These are phyloP conservation scores for Auricularia cornea DNA, from an alignment of 768 basidiomycete species.

Conservation along the genomic window DNA sequence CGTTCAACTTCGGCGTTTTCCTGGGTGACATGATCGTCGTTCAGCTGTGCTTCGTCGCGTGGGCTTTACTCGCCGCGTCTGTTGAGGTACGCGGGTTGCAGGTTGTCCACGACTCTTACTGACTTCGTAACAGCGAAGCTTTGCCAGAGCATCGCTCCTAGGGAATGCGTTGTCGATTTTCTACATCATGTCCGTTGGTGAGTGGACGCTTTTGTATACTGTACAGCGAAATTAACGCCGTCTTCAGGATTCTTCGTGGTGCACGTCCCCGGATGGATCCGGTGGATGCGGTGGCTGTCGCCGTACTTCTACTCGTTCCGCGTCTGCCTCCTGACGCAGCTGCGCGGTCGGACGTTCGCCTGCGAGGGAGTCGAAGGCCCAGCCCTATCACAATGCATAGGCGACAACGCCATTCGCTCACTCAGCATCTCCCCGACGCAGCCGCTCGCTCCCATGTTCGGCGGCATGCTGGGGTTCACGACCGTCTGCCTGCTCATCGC, in stretches of 20 bases:
- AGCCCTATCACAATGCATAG: conserved; percentile 20
- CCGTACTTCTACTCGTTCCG: conserved; percentile 33
- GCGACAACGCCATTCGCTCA: conserved; percentile 30
- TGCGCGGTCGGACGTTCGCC: conserved; percentile 25
- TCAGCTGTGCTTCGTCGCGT: conserved; percentile 17
- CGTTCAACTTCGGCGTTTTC: conserved; percentile 26
- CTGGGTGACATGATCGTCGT: conserved; percentile 24
- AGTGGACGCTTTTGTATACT: no score
- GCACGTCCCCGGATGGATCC: conserved; percentile 21
- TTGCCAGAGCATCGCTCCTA: conserved; percentile 26
- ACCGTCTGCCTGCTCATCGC: conserved; percentile 25
- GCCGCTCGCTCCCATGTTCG: conserved; percentile 17
- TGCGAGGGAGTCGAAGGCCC: conserved; percentile 23
- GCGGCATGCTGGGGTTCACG: conserved; percentile 21
- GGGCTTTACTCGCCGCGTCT: conserved; percentile 21
- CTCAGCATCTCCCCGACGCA: conserved; percentile 21
- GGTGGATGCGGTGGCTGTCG: conserved; percentile 33
- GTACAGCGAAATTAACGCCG: no score
- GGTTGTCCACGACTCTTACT: no score
- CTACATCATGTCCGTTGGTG: conserved; percentile 7
- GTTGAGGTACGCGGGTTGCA: conserved; percentile 9
- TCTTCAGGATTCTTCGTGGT: conserved; percentile 16
- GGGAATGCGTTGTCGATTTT: conserved; percentile 20
- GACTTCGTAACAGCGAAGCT: conserved; percentile 13
- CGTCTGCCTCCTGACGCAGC: conserved; percentile 30